phyloP scores from a whole-genome alignment of 305 asterid genomes.

The Fraxinus sp. region DNA sequence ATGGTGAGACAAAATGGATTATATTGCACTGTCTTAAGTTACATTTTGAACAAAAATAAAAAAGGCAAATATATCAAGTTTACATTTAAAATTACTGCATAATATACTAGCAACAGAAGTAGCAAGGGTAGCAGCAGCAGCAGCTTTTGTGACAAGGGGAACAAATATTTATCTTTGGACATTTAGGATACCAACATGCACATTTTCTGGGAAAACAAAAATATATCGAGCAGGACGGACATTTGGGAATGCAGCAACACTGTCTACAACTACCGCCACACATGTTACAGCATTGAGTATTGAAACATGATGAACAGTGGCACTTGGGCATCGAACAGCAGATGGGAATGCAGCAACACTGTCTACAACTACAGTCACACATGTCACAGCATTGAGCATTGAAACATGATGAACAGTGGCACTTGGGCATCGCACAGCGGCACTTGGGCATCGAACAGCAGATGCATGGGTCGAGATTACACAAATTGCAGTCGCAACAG shows the following conservation, averaged over 20 bases:
- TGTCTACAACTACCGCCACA: constrained; percentile 9
- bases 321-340: constrained; percentile 36
- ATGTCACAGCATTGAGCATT: constrained; percentile 30
- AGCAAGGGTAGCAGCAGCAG: constrained; percentile 35
- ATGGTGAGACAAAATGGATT: not conserved
- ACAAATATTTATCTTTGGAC: constrained; percentile 45
- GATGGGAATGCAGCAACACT: constrained; percentile 23
- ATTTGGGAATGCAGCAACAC: constrained; percentile 30
- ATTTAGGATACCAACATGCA: constrained; percentile 38
- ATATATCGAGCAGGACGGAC: constrained; percentile 41
- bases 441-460: constrained; percentile 53
- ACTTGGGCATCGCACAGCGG: constrained; percentile 49
- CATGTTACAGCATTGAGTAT: constrained; percentile 31
- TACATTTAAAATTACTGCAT: not conserved
- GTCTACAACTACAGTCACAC: constrained; percentile 12
- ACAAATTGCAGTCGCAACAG: constrained; percentile 46
- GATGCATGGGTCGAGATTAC: constrained; percentile 38
- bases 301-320: constrained; percentile 37
- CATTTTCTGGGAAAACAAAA: constrained; percentile 30
- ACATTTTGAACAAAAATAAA: not conserved
- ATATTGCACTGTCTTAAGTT: not conserved
- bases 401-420: constrained; percentile 40
- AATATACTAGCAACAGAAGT: constrained; percentile 40
- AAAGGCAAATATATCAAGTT: not conserved
- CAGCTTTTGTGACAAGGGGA: constrained; percentile 43